phyloP scores from a whole-genome alignment of 192 early-diverging fungal genomes.

The Umbelopsis vinacea region DNA sequence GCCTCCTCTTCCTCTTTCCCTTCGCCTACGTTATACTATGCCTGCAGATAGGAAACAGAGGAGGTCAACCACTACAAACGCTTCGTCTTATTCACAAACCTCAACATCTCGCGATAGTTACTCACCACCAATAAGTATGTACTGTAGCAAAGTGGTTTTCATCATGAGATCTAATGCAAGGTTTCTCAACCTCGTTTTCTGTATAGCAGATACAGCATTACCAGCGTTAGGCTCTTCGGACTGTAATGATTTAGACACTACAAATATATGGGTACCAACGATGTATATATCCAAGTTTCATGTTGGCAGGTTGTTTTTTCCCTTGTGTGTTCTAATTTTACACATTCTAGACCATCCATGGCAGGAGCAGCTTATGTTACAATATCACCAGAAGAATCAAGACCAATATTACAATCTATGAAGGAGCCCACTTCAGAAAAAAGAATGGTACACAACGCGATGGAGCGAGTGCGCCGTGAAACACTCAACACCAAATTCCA shows the following conservation, averaged over 20 bases:
- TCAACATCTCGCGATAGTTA: not conserved
- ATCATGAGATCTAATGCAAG: not conserved
- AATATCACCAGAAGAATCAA: not conserved
- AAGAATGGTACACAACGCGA: slow-evolving; percentile 76
- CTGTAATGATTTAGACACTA: not conserved
- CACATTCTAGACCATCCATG: not conserved
- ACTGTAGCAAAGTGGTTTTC: not conserved
- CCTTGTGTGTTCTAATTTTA: not conserved
- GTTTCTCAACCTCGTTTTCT: not conserved
- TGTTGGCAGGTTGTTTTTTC: no score
- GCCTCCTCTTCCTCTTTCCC: not conserved
- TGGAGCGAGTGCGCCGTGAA: slow-evolving; percentile 76
- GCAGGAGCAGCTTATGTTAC: not conserved
- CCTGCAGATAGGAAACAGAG: slow-evolving; percentile 13
- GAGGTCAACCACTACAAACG: not conserved
- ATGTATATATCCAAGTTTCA: not conserved
- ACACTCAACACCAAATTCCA: slow-evolving; percentile 78
- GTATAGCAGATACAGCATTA: not conserved
- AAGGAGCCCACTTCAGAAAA: slow-evolving; percentile 45
- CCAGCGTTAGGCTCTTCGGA: not conserved
- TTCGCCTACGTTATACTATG: not conserved
- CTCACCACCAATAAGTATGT: not conserved
- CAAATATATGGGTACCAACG: not conserved
- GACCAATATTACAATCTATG: not conserved
- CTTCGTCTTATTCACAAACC: not conserved